Base-by-base conservation (phyloP, 805 yeast genomes). In the Kazachstania africana region DNA sequence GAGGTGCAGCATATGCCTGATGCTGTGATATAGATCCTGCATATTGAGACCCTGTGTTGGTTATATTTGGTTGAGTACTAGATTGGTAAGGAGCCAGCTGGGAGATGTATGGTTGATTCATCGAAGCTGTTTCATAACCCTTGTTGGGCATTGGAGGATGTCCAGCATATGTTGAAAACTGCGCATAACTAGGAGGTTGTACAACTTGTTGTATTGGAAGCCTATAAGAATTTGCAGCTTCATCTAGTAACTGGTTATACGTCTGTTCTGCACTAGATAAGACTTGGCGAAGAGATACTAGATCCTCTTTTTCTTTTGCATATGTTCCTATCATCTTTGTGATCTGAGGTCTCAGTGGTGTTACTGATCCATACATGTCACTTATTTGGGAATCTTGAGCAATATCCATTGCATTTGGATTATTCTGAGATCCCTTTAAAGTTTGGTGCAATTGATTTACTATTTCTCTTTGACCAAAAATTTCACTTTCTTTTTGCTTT, bases 321-420 rank as follows among this genome's bases (percentile, higher is more conserved):
- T 83, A 80, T 53, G 81, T 73, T 35, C 83, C 95, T 39, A 91
- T 72, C 44, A 76, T 59, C 45, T 72, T 72, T 12, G 82, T 82
- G 37, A 91, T 63, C 38, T 74, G 70, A 0, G 85, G 83, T 40
- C 94, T 73, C 30, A 83, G 60, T 4, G 85, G 73, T 12, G 79
- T 68, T 1, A 85, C 65, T 10, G 74, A 67, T 32, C 84, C 82
- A 51, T 87, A 81, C 37, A 83, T 59, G 21, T 63, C 62, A 37
- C 84, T 85, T 16, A 88, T 65, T 34, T 82, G 85, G 29, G 75
- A 81, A 40, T 74, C 59, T 28, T 66, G 69, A 0, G 67, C 62
- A 14, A 68, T 39, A 26, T 60, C 57, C 17, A 50, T 37, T 9
- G 51, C 49, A 21, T 53, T 53, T 20, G 51, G 48, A 28, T 50